phyloP scores from a whole-genome alignment of 805 yeast genomes.

The Peterozyma xylosa region DNA sequence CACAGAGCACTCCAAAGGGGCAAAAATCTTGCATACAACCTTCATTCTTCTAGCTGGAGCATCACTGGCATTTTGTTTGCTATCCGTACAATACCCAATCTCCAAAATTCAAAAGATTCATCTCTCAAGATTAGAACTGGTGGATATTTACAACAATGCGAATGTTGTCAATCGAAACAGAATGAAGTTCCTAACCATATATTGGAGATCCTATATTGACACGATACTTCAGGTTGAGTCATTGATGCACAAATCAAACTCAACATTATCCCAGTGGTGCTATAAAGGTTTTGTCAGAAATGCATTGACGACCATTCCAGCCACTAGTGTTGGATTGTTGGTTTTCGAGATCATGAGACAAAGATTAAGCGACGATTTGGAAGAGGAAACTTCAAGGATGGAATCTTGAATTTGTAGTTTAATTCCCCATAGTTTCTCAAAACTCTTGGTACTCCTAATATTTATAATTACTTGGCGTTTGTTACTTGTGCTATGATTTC shows the following conservation, averaged over 20 bases:
- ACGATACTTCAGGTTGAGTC: conserved; percentile 56
- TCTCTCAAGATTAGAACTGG: conserved; percentile 69
- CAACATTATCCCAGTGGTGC: conserved; percentile 56
- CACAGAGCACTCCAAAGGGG: conserved; percentile 16
- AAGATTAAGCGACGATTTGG: conserved; percentile 20
- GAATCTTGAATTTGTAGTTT: too few species aligned
- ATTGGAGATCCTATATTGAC: conserved; percentile 70
- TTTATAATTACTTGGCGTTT: too few species aligned
- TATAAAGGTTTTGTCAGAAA: conserved; percentile 74
- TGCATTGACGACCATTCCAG: conserved; percentile 74
- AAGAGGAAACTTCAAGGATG: neutral
- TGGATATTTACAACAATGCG: conserved; percentile 51
- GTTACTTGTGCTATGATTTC: neutral
- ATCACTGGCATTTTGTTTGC: conserved; percentile 69
- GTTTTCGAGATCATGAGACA: conserved; percentile 77
- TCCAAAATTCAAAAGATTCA: conserved; percentile 75
- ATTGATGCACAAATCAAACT: conserved; percentile 45
- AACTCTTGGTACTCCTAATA: too few species aligned
- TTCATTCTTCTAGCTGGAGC: conserved; percentile 82
- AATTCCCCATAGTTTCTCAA: too few species aligned
- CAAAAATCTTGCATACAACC: conserved; percentile 50
- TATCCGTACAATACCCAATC: conserved; percentile 79
- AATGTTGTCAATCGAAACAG: conserved; percentile 13
- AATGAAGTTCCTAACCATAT: conserved; percentile 34
- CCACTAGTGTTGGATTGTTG: conserved; percentile 79